Base-by-base conservation (phyloP, 108 stramenopile genomes). In the Pseudonitzschia multistriata region DNA sequence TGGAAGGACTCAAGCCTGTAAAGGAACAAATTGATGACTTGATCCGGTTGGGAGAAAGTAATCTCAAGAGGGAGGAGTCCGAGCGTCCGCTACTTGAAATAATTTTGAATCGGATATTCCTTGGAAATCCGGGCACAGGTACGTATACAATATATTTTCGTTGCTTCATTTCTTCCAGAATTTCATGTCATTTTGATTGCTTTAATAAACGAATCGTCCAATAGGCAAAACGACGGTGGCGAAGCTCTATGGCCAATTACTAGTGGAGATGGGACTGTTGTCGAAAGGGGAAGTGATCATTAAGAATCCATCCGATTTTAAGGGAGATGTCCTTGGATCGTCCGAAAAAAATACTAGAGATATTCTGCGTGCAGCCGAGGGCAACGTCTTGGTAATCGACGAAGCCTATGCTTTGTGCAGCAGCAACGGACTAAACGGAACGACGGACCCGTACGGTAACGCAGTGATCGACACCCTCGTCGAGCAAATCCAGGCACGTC, bases 151-250 rank as follows among this genome's bases (percentile, higher is more conserved):
- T 6, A 14, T 28, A 2, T 24, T 35, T 3, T 5, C 17, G 5
- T 42, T 42, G 40, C 13, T 42, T 42, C 40, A 42, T 10, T 10
- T 11, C 11, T 47, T 17, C 1, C 14, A n/a, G 24, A 21, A 40
- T n/a, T 66, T 19, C 24, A 22, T 66, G n/a, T 48, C 30, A 45
- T 21, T 25, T 14, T n/a, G 8, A 28, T 27, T 53, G 0, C n/a
- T 17, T 53, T 53, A 19, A n/a, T 53, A 0, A 53, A 53, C n/a
- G n/a, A n/a, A n/a, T 21, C 15, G 22, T 53, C 22, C 48, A 6
- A 86, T 83, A 36, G 90, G 88, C 21, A 88, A 89, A 61, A 89
- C 91, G 3, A 88, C 90, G 8, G 82, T 83, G 21, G 91, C 87
- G 22, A 74, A 81, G 24, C 3, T 90, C 11, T 92, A 92, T 55